These are phyloP conservation scores for Starmerella vaccinii DNA, from an alignment of 805 yeast genomes.

Conservation along the genomic window DNA sequence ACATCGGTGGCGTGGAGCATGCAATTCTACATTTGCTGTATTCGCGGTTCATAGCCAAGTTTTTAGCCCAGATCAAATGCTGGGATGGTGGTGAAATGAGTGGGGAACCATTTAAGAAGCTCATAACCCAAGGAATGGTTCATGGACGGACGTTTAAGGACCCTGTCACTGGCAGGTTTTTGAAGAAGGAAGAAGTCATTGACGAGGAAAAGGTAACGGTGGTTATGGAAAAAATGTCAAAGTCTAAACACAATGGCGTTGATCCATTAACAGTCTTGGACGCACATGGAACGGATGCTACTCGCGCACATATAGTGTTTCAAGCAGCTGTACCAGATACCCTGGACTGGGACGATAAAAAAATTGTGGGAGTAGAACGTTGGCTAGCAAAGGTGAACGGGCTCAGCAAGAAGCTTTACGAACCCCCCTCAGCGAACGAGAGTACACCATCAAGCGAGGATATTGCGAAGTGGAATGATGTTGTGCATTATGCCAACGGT, in stretches of 20 bases:
- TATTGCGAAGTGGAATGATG: slow-evolving; percentile 46
- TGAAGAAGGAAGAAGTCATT: slow-evolving; percentile 58
- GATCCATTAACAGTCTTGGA: slow-evolving; percentile 71
- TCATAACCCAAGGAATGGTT: slow-evolving; percentile 96
- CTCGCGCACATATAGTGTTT: slow-evolving; percentile 84
- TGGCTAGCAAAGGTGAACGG: slow-evolving; percentile 57
- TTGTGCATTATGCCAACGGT: slow-evolving; percentile 39
- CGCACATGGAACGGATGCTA: slow-evolving; percentile 84
- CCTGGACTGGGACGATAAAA: slow-evolving; percentile 80
- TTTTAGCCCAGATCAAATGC: slow-evolving; percentile 52
- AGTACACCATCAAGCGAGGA: slow-evolving; percentile 33
- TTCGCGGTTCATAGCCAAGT: slow-evolving; percentile 75
- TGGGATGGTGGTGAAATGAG: slow-evolving; percentile 51
- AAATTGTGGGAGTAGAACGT: slow-evolving; percentile 76
- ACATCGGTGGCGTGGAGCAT: slow-evolving; percentile 93
- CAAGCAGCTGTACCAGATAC: slow-evolving; percentile 81
- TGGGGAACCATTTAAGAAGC: slow-evolving; percentile 72
- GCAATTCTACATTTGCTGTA: slow-evolving; percentile 87
- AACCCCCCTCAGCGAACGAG: background rate
- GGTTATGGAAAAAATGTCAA: slow-evolving; percentile 87
- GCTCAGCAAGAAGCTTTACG: slow-evolving; percentile 24
- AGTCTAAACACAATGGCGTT: slow-evolving; percentile 89
- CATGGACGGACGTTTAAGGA: slow-evolving; percentile 77
- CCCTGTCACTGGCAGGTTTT: slow-evolving; percentile 59
- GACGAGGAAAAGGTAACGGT: slow-evolving; percentile 37